These are phyloP conservation scores for Lodderomyces metapsilosis DNA, from an alignment of 1,139 yeast species.

Conservation along the genomic window DNA sequence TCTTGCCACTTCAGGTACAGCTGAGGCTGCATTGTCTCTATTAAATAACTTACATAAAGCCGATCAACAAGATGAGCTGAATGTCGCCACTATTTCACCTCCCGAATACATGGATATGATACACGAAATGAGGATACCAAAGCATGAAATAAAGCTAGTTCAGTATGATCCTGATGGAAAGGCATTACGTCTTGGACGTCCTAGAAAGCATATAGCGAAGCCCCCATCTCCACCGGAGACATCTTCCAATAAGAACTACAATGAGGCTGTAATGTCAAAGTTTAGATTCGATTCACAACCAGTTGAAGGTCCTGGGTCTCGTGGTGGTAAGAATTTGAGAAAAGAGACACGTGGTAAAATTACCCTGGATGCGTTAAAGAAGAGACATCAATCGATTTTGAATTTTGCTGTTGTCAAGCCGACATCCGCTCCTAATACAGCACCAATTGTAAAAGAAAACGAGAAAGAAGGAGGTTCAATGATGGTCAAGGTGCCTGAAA, in stretches of 20 bases:
- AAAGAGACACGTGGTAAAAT: conserved; percentile 29
- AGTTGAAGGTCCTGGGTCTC: conserved; percentile 44
- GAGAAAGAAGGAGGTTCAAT: background rate
- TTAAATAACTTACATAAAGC: conserved; percentile 5
- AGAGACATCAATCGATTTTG: conserved; percentile 22
- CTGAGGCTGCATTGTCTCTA: conserved; percentile 12
- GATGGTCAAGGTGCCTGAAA: background rate
- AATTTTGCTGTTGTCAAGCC: conserved; percentile 11
- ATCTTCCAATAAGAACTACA: conserved; percentile 30
- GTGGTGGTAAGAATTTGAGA: conserved; percentile 35
- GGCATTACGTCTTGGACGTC: conserved; percentile 37
- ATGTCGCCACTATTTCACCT: background rate
- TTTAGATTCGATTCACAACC: conserved; percentile 40
- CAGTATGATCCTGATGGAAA: conserved; percentile 33
- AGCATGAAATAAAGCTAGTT: conserved; percentile 21
- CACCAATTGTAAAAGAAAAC: conserved; percentile 7
- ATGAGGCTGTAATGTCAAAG: conserved; percentile 33
- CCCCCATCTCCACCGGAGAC: conserved; percentile 23
- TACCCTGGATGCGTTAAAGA: conserved; percentile 22
- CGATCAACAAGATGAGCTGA: background rate
- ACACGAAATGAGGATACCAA: background rate
- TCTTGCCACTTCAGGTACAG: conserved; percentile 4
- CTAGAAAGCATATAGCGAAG: conserved; percentile 27
- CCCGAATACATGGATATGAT: background rate
- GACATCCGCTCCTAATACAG: background rate